phyloP scores from a whole-genome alignment of 352 stramenopile species.

The Elongisporangium anandrum region DNA sequence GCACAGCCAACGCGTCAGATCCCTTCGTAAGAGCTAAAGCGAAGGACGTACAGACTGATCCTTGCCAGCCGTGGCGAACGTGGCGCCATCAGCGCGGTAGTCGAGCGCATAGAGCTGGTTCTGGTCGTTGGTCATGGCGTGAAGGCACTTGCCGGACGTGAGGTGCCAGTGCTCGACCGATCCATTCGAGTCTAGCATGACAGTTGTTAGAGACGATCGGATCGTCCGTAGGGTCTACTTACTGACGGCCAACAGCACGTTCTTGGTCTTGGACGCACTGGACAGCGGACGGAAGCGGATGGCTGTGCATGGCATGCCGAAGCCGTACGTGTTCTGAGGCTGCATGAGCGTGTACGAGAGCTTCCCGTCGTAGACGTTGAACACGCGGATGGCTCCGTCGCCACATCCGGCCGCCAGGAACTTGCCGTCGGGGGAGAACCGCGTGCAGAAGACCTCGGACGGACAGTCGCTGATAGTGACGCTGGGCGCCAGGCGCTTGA shows the following conservation, averaged over 20 bases:
- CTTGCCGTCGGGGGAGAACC: slow-evolving; percentile 82
- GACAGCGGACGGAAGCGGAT: slow-evolving; percentile 80
- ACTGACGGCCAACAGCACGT: slow-evolving; percentile 88
- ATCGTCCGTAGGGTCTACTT: no score
- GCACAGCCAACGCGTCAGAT: neutral
- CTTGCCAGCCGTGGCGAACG: slow-evolving; percentile 88
- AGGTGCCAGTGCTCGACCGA: slow-evolving; percentile 92
- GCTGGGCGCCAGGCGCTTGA: slow-evolving; percentile 70
- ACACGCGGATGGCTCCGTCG: slow-evolving; percentile 83
- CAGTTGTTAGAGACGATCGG: no score
- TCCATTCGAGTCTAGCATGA: slow-evolving; percentile 84
- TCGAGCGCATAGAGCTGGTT: slow-evolving; percentile 90
- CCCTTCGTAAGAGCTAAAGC: neutral
- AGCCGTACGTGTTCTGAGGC: slow-evolving; percentile 54
- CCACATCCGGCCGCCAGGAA: slow-evolving; percentile 81
- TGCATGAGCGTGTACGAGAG: slow-evolving; percentile 85
- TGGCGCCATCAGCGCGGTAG: slow-evolving; percentile 77
- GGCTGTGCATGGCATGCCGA: slow-evolving; percentile 79
- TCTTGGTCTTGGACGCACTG: slow-evolving; percentile 87
- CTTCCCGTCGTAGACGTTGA: slow-evolving; percentile 74
- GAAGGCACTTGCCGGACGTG: slow-evolving; percentile 89
- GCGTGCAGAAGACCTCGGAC: slow-evolving; percentile 86
- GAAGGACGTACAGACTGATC: slow-evolving; percentile 59
- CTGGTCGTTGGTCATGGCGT: slow-evolving; percentile 83
- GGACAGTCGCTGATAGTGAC: slow-evolving; percentile 86